A percentile compares a stretch with the other conserved stretches of the same genome.
Conservation (phyloP, 495 filamentous ascomycete species). For the Penicillium ochrochloron region DNA sequence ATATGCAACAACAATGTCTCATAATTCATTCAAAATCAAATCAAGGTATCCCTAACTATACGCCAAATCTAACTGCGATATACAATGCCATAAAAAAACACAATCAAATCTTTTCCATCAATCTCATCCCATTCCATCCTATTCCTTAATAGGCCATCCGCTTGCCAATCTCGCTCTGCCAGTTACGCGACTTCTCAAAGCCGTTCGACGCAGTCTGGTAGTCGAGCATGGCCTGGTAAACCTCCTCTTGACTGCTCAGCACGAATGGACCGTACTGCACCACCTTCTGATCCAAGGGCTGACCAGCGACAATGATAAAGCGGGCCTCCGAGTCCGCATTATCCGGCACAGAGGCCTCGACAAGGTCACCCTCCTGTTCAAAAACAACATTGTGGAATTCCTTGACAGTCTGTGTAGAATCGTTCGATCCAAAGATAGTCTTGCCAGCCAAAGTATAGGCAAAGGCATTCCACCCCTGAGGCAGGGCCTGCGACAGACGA, state of each 20-base stretch:
- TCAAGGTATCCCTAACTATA: slow-evolving; percentile 2
- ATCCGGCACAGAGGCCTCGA: slow-evolving; percentile 70
- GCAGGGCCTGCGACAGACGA: slow-evolving; percentile 71
- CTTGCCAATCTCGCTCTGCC: slow-evolving; percentile 95
- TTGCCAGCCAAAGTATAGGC: slow-evolving; percentile 78
- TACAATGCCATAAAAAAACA: slow-evolving; percentile 10
- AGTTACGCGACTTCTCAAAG: slow-evolving; percentile 82
- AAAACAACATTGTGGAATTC: slow-evolving; percentile 92
- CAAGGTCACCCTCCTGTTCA: slow-evolving; percentile 73
- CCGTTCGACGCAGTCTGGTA: slow-evolving; percentile 85
- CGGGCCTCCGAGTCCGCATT: slow-evolving; percentile 66
- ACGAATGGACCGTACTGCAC: slow-evolving; percentile 98
- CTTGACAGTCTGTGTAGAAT: slow-evolving; percentile 59
- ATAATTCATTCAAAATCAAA: slow-evolving; percentile 14
- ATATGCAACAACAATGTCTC: neutral
- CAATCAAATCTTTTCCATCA: slow-evolving; percentile 8
- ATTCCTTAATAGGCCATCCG: slow-evolving; percentile 53
- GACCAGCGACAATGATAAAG: slow-evolving; percentile 82
- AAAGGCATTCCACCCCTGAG: slow-evolving; percentile 88
- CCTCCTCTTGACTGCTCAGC: slow-evolving; percentile 78
- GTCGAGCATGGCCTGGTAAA: slow-evolving; percentile 89
- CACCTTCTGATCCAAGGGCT: slow-evolving; percentile 87
- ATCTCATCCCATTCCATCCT: slow-evolving; percentile 4
- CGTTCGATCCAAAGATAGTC: slow-evolving; percentile 66
- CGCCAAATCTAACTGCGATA: slow-evolving; percentile 9